Evolutionary conservation across 208 protist species (phyloP).

Genomic region (Trichomonas tenax): DNA sequence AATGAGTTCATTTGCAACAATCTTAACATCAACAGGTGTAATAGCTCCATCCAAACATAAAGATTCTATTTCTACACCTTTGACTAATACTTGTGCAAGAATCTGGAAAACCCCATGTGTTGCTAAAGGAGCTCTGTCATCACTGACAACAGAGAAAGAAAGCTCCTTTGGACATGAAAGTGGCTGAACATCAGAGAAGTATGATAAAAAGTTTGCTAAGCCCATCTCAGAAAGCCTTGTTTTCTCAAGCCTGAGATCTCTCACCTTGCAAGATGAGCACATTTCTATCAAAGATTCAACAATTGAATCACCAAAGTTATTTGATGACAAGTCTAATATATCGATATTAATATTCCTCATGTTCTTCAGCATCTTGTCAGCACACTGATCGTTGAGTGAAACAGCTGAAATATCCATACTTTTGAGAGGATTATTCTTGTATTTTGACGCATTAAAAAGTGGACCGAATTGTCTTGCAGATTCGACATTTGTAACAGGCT

Average conservation of each 20-base stretch:
- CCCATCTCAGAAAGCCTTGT: background rate
- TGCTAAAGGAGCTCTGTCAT: background rate
- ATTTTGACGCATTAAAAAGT: background rate
- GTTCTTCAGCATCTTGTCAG: background rate
- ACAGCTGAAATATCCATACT: background rate
- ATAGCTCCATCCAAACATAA: background rate
- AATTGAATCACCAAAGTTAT: background rate
- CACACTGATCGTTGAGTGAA: background rate
- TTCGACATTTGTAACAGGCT: background rate
- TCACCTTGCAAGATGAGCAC: background rate
- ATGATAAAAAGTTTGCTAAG: background rate
- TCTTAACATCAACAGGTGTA: background rate
- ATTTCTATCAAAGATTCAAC: background rate
- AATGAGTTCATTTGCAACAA: background rate
- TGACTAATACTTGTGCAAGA: background rate
- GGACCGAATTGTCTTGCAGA: background rate
- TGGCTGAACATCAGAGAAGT: background rate
- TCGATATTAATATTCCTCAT: background rate
- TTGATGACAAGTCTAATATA: background rate
- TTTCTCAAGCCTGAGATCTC: background rate
- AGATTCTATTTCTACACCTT: background rate
- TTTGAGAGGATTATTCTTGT: background rate
- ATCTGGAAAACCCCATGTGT: background rate
- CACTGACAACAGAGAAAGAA: background rate
- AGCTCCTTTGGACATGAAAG: background rate